Evolutionary conservation across 1,139 yeast genomes (phyloP).

Genomic region (Pichia sp.): DNA sequence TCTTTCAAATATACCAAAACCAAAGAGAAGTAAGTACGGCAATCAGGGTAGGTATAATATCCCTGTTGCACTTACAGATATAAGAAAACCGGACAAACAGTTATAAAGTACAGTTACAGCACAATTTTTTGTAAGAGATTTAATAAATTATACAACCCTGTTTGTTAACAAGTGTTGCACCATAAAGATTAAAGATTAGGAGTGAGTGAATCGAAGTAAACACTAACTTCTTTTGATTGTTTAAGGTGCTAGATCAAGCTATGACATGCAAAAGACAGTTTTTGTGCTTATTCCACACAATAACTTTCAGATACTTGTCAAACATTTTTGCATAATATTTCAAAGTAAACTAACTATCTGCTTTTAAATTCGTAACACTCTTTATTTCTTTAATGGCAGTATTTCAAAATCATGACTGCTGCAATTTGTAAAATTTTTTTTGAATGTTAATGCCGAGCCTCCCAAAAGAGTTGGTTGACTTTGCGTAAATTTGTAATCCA

Average conservation of each 20-base stretch:
- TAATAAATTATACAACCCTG: too few species aligned
- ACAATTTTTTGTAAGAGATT: neutral
- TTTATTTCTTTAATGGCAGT: too few species aligned
- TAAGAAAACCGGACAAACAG: slow-evolving; percentile 24
- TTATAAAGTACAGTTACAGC: slow-evolving; percentile 2
- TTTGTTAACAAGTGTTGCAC: too few species aligned
- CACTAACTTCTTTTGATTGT: too few species aligned
- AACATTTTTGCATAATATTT: slow-evolving; percentile 7
- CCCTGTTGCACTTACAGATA: slow-evolving; percentile 24
- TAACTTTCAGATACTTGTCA: slow-evolving; percentile 17
- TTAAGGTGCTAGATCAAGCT: neutral
- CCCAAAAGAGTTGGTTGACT: too few species aligned
- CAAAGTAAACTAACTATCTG: neutral
- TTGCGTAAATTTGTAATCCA: neutral
- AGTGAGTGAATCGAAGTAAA: too few species aligned
- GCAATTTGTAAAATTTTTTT: too few species aligned
- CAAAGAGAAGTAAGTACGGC: slow-evolving; percentile 45
- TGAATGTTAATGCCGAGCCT: too few species aligned
- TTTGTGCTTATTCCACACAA: neutral
- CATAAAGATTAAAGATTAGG: too few species aligned
- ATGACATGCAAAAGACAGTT: neutral
- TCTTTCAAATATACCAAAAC: slow-evolving; percentile 35
- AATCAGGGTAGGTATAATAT: slow-evolving; percentile 32
- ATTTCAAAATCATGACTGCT: too few species aligned
- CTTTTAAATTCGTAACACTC: too few species aligned